Evolutionary conservation across 2,329 filamentous ascomycete genomes (phyloP), one percentile per base, ranked within the genome.

Genomic region (Verticillium dahliae): DNA sequence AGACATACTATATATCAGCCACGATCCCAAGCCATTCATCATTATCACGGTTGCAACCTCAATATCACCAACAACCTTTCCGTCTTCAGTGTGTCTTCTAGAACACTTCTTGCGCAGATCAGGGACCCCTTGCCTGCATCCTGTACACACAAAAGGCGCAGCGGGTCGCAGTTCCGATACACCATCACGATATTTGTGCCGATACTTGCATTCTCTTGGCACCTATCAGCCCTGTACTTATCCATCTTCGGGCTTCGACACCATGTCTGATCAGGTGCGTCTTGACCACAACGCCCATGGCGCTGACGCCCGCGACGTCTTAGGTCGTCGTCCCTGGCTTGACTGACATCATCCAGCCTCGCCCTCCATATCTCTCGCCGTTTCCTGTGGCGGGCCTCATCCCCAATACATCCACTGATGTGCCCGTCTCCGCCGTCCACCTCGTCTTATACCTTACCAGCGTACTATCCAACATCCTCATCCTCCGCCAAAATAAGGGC

Each of bases 361-460:
- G 22, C 9, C 74, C 75, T 63, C 75, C 75, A 0, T 77, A 77
- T 62, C 67, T 70, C 5, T 77, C 80, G 2, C 69, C 65, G 13
- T 73, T 68, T 13, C 85, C 87, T 52, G 68, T 71, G 15, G 73
- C 87, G 18, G 88, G 88, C 62, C 84, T 86, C 31, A 66, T 75
- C 7, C 89, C 90, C 1, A 82, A 78, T 1, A 69, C 79, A 4
- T 64, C 69, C 2, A 75, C 89, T 65, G 90, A 93, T 71, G 79
- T 87, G 7, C 87, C 89, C 41, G 80, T 91, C 70, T 84, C 79
- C 63, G 79, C 81, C 59, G 81, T 90, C 61, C 83, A 92, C 65
- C 72, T 92, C 14, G 71, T 74, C 50, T 70, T 89, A 61, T 90
- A 87, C 73, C 62, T 83, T 38, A 41, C 69, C 56, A 79, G 76